Evolutionary conservation across 2,329 filamentous ascomycete species (phyloP).

Genomic region (Hirsutella thompsonii): DNA sequence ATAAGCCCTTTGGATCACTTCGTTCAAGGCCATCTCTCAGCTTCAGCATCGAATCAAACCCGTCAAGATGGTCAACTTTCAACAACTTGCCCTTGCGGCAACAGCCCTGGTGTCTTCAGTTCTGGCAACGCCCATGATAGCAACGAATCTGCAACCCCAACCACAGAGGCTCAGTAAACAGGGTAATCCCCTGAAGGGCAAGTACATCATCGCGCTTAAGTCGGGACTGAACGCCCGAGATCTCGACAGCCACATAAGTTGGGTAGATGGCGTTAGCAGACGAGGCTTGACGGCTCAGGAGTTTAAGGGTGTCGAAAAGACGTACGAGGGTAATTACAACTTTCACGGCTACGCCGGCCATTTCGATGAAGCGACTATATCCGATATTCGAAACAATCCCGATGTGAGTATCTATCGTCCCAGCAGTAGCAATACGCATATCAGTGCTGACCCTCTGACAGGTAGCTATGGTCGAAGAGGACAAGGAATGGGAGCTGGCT

Average conservation of each 20-base stretch:
- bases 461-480: constrained; percentile 17
- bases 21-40: neutral
- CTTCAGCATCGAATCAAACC: neutral
- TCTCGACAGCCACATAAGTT: constrained; percentile 33
- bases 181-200: constrained; percentile 20
- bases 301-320: constrained; percentile 20
- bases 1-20: neutral
- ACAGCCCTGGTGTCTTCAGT: constrained; percentile 11
- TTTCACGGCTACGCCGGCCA: constrained; percentile 29
- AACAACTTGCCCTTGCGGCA: constrained; percentile 13
- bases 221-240: constrained; percentile 27
- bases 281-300: constrained; percentile 37
- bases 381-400: constrained; percentile 25
- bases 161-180: neutral
- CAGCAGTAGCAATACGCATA: neutral
- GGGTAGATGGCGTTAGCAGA: constrained; percentile 38
- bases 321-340: constrained; percentile 15
- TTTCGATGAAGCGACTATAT: constrained; percentile 26
- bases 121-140: constrained; percentile 10
- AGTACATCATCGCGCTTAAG: constrained; percentile 52
- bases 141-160: constrained; percentile 5
- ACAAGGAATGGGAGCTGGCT: constrained; percentile 15
- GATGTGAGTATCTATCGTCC: constrained; percentile 20
- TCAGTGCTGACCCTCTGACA: constrained; percentile 2
- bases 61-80: constrained; percentile 16